phyloP scores from a whole-genome alignment of 306 rosid species.

The Hippophae rhamnoides region DNA sequence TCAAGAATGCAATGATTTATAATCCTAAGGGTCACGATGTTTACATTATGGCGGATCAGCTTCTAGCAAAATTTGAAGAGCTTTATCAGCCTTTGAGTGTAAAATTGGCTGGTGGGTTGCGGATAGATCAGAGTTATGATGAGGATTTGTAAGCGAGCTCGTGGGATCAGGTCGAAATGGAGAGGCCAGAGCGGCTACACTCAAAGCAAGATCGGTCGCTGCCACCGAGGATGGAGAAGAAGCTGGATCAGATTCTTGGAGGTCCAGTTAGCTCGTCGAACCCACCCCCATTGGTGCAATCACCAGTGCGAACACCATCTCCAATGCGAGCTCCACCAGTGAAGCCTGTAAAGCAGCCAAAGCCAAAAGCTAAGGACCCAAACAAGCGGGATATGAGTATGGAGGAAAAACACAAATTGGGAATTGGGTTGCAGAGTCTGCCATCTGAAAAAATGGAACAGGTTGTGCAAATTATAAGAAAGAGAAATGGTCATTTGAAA shows the following conservation, averaged over 20 bases:
- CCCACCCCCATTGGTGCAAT: constrained; percentile 41
- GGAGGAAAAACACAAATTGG: constrained; percentile 87
- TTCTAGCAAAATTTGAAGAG: constrained; percentile 54
- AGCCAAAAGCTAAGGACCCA: constrained; percentile 91
- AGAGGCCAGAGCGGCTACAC: constrained; percentile 38
- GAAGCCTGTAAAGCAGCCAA: constrained; percentile 80
- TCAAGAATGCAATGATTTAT: constrained; percentile 68
- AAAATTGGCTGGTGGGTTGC: constrained; percentile 27
- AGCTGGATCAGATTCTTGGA: constrained; percentile 16
- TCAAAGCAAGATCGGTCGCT: not conserved
- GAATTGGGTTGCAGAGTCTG: constrained; percentile 78
- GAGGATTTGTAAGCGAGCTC: constrained; percentile 83
- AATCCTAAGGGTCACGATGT: constrained; percentile 82
- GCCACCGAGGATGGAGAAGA: constrained; percentile 19
- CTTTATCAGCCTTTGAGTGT: constrained; percentile 42
- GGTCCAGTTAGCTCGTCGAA: constrained; percentile 48
- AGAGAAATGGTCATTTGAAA: constrained; percentile 82
- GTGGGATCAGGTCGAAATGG: constrained; percentile 64
- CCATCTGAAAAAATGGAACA: constrained; percentile 95
- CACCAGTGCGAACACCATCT: constrained; percentile 55
- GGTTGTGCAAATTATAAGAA: constrained; percentile 79
- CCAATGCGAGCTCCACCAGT: constrained; percentile 48
- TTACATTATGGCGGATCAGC: constrained; percentile 48
- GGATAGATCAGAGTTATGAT: constrained; percentile 35
- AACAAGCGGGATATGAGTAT: constrained; percentile 85